Conservation (phyloP, 345 rosid species). For the Dimocarpus longan region DNA sequence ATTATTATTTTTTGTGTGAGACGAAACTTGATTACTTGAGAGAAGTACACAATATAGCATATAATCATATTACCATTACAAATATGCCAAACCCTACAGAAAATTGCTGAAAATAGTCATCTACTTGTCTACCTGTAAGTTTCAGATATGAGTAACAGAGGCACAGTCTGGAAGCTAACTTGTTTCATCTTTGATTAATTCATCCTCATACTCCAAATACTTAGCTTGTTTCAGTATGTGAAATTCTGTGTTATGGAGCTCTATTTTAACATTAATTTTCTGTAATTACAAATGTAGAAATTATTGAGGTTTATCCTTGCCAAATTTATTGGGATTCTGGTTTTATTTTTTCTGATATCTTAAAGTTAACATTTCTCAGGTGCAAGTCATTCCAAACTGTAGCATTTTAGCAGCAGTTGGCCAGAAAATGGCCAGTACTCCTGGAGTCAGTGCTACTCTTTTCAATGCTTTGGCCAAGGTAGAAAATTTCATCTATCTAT, state of each 20-base stretch:
- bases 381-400: slow-evolving; percentile 80
- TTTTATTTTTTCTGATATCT: slow-evolving; percentile 21
- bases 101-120: not conserved
- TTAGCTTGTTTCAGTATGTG: not conserved
- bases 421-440: slow-evolving; percentile 99
- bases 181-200: not conserved
- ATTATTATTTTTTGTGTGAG: not conserved
- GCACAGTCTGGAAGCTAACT: not conserved
- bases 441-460: slow-evolving; percentile 97
- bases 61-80: not conserved
- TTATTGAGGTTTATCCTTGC: not conserved
- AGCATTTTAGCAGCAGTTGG: slow-evolving; percentile 98
- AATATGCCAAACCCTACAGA: not conserved
- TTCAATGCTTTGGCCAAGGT: slow-evolving; percentile 98
- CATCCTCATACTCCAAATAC: not conserved
- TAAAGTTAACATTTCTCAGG: slow-evolving; percentile 48
- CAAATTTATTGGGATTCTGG: slow-evolving; percentile 13
- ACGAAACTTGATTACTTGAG: not conserved
- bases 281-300: not conserved
- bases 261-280: not conserved
- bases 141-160: not conserved
- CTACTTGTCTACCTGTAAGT: not conserved
- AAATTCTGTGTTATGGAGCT: slow-evolving; percentile 7
- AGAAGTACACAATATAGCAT: not conserved
- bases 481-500: slow-evolving; percentile 16